Evolutionary conservation across 352 stramenopile species (phyloP), one percentile per base, ranked within the genome.

Genomic region (Phytopythium ostracodes): DNA sequence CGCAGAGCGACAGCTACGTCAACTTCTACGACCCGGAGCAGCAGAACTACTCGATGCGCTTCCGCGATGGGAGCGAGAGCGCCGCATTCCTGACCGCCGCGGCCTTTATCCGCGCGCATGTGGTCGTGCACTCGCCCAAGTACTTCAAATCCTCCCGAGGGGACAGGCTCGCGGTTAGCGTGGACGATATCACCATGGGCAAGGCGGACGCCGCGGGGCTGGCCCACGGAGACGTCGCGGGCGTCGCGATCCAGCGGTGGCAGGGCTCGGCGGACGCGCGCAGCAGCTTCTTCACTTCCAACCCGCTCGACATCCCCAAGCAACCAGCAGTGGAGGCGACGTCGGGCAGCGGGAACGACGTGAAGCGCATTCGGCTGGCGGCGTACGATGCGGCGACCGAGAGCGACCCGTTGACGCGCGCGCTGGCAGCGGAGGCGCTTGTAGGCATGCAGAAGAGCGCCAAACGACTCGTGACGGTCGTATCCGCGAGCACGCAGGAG

Each of bases 41-140:
- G 49, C 77, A 88, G 57, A 86, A 88, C 68, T 93, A 76, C 66
- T 82, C 84, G 24, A 85, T 93, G 81, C 81, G 82, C 46, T 93
- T 93, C 64, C 80, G 82, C 29, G 84, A 91, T 59, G 71, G 69
- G 0, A 46, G 42, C 11, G 62, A 64, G 9, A 66, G 75, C 43
- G 61, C 65, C 15, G 59, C 55, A 9, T 91, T 91, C 63, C 70
- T 91, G 0, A 57, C 60, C 6, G 78, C 80, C 1, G 71, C 85
- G 4, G 81, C 80, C 33, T 74, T 79, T 33, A 57, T 72, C 10
- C 88, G 87, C 53, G 75, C 82, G 15, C 81, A 91, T 42, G 51
- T 81, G n/a, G 31, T 81, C 7, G 54, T 79, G 20, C 70, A 68
- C 22, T 51, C 70, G 3, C 38, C 24, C 15, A 72, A 65, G 60